Percentiles rank a stretch among this genome's conserved stretches.
These are phyloP conservation scores for Zygoascus flipseniorum DNA, from an alignment of 805 yeast genomes.

Conservation along the genomic window DNA sequence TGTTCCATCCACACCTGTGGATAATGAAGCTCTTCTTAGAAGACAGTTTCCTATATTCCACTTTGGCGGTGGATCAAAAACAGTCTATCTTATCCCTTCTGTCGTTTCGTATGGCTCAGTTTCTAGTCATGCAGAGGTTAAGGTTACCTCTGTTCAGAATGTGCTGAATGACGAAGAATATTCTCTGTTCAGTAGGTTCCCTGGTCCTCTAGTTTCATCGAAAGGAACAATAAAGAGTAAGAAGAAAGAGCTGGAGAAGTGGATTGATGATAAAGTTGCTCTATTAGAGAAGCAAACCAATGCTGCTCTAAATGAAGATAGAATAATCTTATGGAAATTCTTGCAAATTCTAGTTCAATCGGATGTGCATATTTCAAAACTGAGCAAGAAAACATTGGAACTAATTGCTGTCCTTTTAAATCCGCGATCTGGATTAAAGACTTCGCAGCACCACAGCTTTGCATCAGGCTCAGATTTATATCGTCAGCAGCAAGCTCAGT, in stretches of 20 bases:
- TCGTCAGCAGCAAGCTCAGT: not conserved
- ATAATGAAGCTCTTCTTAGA: constrained; percentile 37
- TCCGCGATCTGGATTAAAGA: constrained; percentile 13
- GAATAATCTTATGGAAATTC: constrained; percentile 27
- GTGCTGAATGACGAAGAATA: constrained; percentile 22
- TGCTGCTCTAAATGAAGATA: constrained; percentile 13
- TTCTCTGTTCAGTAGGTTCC: constrained; percentile 35
- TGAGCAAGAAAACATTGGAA: constrained; percentile 22
- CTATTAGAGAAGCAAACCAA: constrained; percentile 17
- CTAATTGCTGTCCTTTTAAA: constrained; percentile 17
- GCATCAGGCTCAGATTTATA: constrained; percentile 22
- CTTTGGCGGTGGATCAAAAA: constrained; percentile 43
- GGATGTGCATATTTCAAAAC: constrained; percentile 22
- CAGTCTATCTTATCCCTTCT: constrained; percentile 38
- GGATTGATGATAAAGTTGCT: constrained; percentile 41
- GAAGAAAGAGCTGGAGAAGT: constrained; percentile 59
- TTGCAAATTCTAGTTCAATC: constrained; percentile 28
- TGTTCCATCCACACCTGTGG: constrained; percentile 12
- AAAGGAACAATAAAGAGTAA: constrained; percentile 41
- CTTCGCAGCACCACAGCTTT: constrained; percentile 6
- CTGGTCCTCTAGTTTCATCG: constrained; percentile 54
- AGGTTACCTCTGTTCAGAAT: constrained; percentile 23
- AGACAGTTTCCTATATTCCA: constrained; percentile 71
- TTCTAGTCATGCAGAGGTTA: constrained; percentile 23
- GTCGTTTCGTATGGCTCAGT: constrained; percentile 30